These are phyloP conservation scores for Bryum argenteum DNA, from an alignment of 225 moss, liverwort and hornwort genomes.

Conservation along the genomic window DNA sequence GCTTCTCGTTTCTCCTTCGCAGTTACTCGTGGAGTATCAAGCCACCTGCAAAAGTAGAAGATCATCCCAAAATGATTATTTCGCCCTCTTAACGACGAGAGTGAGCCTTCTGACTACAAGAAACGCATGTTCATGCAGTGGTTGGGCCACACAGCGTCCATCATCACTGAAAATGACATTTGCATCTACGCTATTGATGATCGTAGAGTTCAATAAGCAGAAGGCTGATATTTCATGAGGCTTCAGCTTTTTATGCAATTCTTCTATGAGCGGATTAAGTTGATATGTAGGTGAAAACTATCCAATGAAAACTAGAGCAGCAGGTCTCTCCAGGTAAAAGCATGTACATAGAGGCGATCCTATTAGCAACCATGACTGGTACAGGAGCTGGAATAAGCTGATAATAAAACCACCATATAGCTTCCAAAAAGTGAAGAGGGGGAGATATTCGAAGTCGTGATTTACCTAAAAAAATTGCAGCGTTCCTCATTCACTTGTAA, in stretches of 20 bases:
- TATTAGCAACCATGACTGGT: neutral
- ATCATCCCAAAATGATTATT: slow-evolving; percentile 8
- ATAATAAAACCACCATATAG: slow-evolving; percentile 10
- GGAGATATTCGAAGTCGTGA: neutral
- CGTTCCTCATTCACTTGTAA: slow-evolving; percentile 48
- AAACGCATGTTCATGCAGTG: slow-evolving; percentile 7
- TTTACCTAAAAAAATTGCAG: slow-evolving; percentile 63
- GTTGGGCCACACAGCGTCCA: neutral
- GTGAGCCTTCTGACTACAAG: neutral
- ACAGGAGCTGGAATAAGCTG: neutral
- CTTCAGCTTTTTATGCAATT: neutral
- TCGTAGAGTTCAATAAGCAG: neutral
- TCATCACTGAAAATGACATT: neutral
- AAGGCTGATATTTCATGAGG: neutral
- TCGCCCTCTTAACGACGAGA: neutral
- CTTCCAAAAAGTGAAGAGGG: neutral
- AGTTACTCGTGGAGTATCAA: slow-evolving; percentile 56
- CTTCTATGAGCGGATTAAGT: neutral
- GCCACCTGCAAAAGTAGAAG: slow-evolving; percentile 49
- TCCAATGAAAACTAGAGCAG: neutral
- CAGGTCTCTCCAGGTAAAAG: slow-evolving; percentile 1
- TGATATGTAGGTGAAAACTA: neutral
- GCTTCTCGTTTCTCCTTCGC: slow-evolving; percentile 59
- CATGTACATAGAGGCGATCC: neutral
- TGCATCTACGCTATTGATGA: slow-evolving; percentile 1